Percentiles rank a stretch among this genome's conserved stretches.
Conservation (phyloP, 2,329 filamentous ascomycete genomes). For the Colletotrichum sp. region DNA sequence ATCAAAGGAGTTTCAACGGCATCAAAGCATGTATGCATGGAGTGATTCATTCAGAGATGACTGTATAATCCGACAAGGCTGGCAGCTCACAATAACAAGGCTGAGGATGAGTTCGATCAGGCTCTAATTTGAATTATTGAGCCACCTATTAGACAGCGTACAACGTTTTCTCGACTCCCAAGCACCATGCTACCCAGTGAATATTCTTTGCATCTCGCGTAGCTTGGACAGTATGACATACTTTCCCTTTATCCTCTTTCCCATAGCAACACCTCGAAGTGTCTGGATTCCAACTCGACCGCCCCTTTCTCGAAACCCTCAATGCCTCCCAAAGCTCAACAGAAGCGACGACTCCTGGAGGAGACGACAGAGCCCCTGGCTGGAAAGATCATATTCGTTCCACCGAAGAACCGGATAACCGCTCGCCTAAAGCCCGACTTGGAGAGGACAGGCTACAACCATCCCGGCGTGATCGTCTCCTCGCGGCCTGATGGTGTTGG, state of each 20-base stretch:
- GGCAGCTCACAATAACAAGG: too few species aligned
- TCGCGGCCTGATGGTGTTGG: not conserved
- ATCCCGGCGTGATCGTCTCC: not conserved
- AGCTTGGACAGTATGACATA: not conserved
- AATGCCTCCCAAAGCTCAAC: not conserved
- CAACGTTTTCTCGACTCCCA: too few species aligned
- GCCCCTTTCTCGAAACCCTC: not conserved
- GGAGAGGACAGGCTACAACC: not conserved
- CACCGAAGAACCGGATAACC: not conserved
- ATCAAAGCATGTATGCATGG: too few species aligned
- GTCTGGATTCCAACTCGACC: not conserved
- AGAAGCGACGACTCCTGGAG: rapidly evolving
- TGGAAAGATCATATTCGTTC: not conserved
- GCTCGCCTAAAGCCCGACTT: not conserved
- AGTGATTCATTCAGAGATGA: too few species aligned
- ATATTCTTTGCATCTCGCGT: not conserved
- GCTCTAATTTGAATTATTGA: too few species aligned
- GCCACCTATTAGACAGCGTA: too few species aligned
- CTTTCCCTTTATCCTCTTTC: not conserved
- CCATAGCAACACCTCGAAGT: not conserved
- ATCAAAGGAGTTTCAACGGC: too few species aligned
- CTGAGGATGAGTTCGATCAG: too few species aligned
- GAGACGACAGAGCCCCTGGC: not conserved
- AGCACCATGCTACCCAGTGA: not conserved
- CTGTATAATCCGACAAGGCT: too few species aligned